Base-by-base conservation (phyloP, 257 asterid genomes). In the Knoxia roxburghii region DNA sequence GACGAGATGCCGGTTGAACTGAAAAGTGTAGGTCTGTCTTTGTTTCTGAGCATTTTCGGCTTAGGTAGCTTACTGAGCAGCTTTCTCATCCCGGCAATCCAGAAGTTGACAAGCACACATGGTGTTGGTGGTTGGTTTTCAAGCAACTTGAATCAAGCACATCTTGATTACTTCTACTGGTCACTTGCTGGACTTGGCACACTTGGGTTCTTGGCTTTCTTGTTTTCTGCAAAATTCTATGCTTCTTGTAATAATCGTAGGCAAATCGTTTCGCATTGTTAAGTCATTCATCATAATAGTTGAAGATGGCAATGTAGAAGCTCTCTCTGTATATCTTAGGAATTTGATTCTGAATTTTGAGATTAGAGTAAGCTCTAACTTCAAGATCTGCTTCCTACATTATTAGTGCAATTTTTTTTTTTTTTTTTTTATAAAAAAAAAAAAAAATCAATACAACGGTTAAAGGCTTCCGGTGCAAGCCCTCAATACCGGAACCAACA, bases 121-220 rank as follows among this genome's bases (percentile, higher is more conserved):
- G 87, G 84, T 4, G 58, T 17, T 33, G 78, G 73, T 20, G 75
- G 96, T 53, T 89, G 95, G 95, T 81, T 89, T 43, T 58, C 84
- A 0, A 68, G 83, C 61, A 86, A 89, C 69, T 69, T 89, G 85
- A 89, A 89, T 23, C 78, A 73, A 15, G 96, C 84, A 0, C 96
- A 86, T 68, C 78, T 89, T 6, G 89, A 86, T 74, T 84, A 89
- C 75, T 86, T 89, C 79, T 86, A 83, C 64, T 83, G 91, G 91
- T 73, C 86, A 10, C 81, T 86, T 51, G 85, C 87, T 0, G 89
- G 73, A 59, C 66, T 81, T 32, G 75, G 73, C n/a, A 75, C 79
- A 5, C 48, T 64, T 30, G 79, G 78, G 10, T 78, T 83, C 49
- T 0, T 56, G 0, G 74, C 70, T 14, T 83, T 71, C 72, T 45